These are phyloP conservation scores for Tuber microsphaerosporum DNA, from an alignment of 495 filamentous ascomycete species.

Conservation along the genomic window DNA sequence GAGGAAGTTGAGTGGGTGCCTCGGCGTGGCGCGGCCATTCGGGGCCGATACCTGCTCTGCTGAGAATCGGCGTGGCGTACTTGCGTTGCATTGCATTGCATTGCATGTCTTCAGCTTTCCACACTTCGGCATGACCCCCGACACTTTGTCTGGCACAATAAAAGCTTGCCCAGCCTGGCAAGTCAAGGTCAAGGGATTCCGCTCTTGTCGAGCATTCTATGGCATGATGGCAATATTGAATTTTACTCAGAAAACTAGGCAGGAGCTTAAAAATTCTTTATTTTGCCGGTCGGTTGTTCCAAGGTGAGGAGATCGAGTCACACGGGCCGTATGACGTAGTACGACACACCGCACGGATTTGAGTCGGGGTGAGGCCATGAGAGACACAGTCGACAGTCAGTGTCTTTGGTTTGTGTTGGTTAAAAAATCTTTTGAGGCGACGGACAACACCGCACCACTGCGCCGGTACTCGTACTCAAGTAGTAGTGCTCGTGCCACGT, in stretches of 20 bases:
- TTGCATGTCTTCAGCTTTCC: not conserved
- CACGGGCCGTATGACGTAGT: not conserved
- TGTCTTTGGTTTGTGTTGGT: not conserved
- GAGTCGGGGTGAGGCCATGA: not conserved
- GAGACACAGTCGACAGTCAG: not conserved
- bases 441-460: too few relatives aligned
- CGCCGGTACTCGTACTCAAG: too few relatives aligned
- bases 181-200: not conserved
- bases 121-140: not conserved
- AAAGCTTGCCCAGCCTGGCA: not conserved
- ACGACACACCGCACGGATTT: not conserved
- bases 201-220: not conserved
- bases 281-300: not conserved
- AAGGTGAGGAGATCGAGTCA: not conserved
- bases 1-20: not conserved
- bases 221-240: not conserved
- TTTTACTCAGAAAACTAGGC: not conserved
- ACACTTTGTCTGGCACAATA: not conserved
- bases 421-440: not conserved
- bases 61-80: not conserved
- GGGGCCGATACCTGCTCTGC: constrained; percentile 3
- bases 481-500: not conserved
- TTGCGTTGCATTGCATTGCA: not conserved
- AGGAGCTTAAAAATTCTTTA: not conserved
- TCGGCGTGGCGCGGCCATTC: not conserved